A percentile compares a stretch with the other conserved stretches of the same genome.
Conservation (phyloP, 495 filamentous ascomycete species). For the Penicillium egyptiacum region DNA sequence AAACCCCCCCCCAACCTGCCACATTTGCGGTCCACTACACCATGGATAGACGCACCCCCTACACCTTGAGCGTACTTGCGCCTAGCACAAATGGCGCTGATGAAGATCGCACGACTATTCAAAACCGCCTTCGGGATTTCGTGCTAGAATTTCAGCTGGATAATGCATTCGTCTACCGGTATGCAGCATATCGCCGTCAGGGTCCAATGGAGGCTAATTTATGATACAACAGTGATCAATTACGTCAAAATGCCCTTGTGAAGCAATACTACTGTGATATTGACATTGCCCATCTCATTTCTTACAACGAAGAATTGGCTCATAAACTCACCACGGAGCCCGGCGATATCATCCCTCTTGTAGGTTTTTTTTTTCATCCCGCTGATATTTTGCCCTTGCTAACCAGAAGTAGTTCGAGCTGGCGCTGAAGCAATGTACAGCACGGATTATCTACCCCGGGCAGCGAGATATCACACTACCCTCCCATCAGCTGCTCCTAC, state of each 20-base stretch:
- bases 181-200: slow-evolving; percentile 18
- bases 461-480: slow-evolving; percentile 67
- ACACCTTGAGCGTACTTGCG: slow-evolving; percentile 76
- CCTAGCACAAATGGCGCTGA: slow-evolving; percentile 61
- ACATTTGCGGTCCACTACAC: slow-evolving; percentile 27
- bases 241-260: slow-evolving; percentile 91
- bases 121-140: slow-evolving; percentile 66
- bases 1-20: slow-evolving; percentile 21
- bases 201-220: not conserved
- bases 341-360: slow-evolving; percentile 87
- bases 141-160: slow-evolving; percentile 94
- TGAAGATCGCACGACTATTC: slow-evolving; percentile 56
- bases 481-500: slow-evolving; percentile 92
- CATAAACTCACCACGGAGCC: slow-evolving; percentile 89
- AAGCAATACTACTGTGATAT: slow-evolving; percentile 97
- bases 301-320: slow-evolving; percentile 94
- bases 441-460: slow-evolving; percentile 82
- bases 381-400: not conserved
- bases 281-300: slow-evolving; percentile 93
- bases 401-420: slow-evolving; percentile 70
- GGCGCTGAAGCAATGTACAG: slow-evolving; percentile 86
- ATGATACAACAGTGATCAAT: slow-evolving; percentile 69
- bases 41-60: slow-evolving; percentile 90
- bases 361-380: slow-evolving; percentile 38
- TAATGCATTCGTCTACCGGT: slow-evolving; percentile 96